These are phyloP conservation scores for Chlorella sp. DNA, from an alignment of 139 green algal genomes.

Conservation along the genomic window DNA sequence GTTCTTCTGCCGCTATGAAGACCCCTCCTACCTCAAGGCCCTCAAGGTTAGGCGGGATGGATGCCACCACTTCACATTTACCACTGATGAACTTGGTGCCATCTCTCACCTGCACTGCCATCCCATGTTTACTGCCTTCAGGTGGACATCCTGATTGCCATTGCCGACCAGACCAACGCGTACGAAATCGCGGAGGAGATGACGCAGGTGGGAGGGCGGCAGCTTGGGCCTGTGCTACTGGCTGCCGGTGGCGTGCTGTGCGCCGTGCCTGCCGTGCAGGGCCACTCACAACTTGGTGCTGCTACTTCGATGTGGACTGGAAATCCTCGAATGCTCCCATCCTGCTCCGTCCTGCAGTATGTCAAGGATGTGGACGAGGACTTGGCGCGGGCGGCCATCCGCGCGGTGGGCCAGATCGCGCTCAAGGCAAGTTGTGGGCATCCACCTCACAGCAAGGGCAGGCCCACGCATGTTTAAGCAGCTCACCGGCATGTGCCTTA, in stretches of 20 bases:
- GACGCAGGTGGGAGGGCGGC: slow-evolving; percentile 33
- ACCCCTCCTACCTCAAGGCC: slow-evolving; percentile 95
- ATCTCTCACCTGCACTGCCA: too few species aligned
- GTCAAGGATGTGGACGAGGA: slow-evolving; percentile 73
- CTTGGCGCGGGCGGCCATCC: slow-evolving; percentile 80
- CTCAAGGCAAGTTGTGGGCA: slow-evolving; percentile 64
- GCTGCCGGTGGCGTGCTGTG: too few species aligned
- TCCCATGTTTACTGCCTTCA: too few species aligned
- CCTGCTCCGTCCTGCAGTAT: slow-evolving; percentile 56
- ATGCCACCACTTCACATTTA: too few species aligned
- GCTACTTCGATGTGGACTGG: too few species aligned
- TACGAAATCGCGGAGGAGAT: slow-evolving; percentile 96
- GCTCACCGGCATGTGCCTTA: too few species aligned
- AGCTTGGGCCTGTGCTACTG: not conserved
- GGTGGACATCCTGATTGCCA: slow-evolving; percentile 87
- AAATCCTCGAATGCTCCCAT: not conserved
- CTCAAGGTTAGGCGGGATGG: too few species aligned
- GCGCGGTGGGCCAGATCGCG: slow-evolving; percentile 78
- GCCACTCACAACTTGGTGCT: too few species aligned
- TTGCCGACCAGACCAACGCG: slow-evolving; percentile 87
- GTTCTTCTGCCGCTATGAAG: slow-evolving; percentile 94
- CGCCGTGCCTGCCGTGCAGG: too few species aligned
- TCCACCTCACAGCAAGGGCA: too few species aligned
- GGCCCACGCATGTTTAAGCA: too few species aligned
- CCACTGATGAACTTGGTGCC: too few species aligned